Conservation (phyloP, 2,329 filamentous ascomycete genomes). For the Talaromyces marneffei region DNA sequence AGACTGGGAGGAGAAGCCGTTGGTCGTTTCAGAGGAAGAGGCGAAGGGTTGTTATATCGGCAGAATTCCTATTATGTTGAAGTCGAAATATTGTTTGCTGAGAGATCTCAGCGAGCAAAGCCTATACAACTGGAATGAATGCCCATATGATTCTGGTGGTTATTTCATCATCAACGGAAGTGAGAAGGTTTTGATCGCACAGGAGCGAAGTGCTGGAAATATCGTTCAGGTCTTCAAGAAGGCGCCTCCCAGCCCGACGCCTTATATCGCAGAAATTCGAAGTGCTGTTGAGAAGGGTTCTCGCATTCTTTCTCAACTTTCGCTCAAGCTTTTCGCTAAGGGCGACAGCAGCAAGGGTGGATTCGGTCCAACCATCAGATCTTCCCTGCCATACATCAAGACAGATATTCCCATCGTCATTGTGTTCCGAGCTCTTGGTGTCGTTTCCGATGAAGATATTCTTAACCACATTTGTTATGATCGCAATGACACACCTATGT, state of each 20-base stretch:
- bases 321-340: constrained; percentile 84
- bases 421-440: constrained; percentile 89
- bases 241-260: constrained; percentile 82
- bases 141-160: constrained; percentile 94
- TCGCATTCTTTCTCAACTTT: constrained; percentile 84
- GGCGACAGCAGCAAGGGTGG: constrained; percentile 72
- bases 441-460: constrained; percentile 97
- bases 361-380: constrained; percentile 82
- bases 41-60: constrained; percentile 72
- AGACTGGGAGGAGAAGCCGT: constrained; percentile 44
- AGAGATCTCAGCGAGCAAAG: constrained; percentile 77
- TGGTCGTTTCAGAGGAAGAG: constrained; percentile 57
- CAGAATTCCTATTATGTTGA: constrained; percentile 95
- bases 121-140: constrained; percentile 89
- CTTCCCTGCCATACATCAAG: constrained; percentile 89
- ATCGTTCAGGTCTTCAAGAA: constrained; percentile 99
- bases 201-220: constrained; percentile 95
- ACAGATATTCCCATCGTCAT: constrained; percentile 88
- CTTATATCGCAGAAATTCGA: constrained; percentile 90
- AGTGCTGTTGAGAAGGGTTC: constrained; percentile 96
- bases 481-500: constrained; percentile 88
- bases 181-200: constrained; percentile 96
- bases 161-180: constrained; percentile 99
- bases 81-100: constrained; percentile 90
- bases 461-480: constrained; percentile 97